Conservation (phyloP, 148 eudicot species). For the Mesembryanthemum crystallinum region DNA sequence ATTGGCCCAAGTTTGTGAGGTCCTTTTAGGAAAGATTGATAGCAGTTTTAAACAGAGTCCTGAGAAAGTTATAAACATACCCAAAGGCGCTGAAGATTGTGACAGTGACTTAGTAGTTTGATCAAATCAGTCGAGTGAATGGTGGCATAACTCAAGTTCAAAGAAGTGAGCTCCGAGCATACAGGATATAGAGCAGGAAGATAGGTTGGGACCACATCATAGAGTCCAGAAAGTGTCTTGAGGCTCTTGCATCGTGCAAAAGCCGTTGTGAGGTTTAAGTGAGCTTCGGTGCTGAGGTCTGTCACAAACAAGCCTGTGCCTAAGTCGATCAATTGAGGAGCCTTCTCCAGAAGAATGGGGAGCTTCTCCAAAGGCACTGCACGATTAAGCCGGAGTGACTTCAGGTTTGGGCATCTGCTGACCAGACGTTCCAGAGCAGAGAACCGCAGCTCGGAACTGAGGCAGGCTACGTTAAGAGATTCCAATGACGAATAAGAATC, state of each 20-base stretch:
- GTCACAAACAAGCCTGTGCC: conserved; percentile 80
- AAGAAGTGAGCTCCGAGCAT: conserved; percentile 71
- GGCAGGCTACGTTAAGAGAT: conserved; percentile 82
- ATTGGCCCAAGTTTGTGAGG: background rate
- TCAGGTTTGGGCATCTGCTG: conserved; percentile 67
- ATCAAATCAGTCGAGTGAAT: conserved; percentile 70
- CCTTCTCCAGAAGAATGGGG: conserved; percentile 51
- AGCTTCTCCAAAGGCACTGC: conserved; percentile 78
- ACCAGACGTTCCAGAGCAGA: conserved; percentile 78
- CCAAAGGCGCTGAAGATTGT: conserved; percentile 73
- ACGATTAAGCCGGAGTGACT: conserved; percentile 75
- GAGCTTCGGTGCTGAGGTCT: conserved; percentile 60
- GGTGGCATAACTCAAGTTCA: conserved; percentile 83
- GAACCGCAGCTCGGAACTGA: conserved; percentile 67
- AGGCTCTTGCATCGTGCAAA: conserved; percentile 69
- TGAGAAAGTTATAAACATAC: conserved; percentile 37
- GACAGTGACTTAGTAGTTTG: conserved; percentile 67
- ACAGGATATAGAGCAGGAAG: conserved; percentile 70
- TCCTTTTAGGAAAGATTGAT: too few species aligned
- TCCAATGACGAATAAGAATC: conserved; percentile 67
- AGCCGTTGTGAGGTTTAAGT: conserved; percentile 49
- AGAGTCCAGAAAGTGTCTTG: conserved; percentile 73
- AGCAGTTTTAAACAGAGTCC: too few species aligned
- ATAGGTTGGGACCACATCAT: conserved; percentile 78
- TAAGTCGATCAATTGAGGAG: conserved; percentile 76